Base-by-base conservation (phyloP, 2,329 filamentous ascomycete species). In the Trichoderma atroviride region DNA sequence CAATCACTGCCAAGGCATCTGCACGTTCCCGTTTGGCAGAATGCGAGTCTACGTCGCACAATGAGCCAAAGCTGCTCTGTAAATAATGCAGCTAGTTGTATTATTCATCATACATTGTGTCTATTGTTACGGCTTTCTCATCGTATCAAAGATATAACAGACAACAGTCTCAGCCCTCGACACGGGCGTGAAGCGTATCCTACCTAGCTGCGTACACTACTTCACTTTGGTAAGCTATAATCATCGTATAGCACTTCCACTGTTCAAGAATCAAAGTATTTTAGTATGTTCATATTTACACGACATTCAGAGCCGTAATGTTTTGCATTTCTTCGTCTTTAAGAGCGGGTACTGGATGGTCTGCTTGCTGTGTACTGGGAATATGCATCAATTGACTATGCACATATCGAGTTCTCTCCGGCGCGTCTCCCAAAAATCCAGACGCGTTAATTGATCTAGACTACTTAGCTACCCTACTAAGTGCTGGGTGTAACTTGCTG, bases 381-480 rank as follows among this genome's bases (percentile, higher is more conserved):
- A 27, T 61, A 68, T 68, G 65, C 65, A 68, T 43, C 47, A 60
- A 61, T 59, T 58, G 55, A 27, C n/a, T 62, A 69, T 65, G 67
- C 60, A 58, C 22, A 13, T 69, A 69, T 14, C 57, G 64, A 60
- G 58, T 31, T 31, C n/a, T 5, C 5, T 33, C 69, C 70, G 72
- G 74, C 77, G 75, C 77, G 74, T 78, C 74, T 78, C 71, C 72
- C 68, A 27, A 22, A 62, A 47, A 40, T 56, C 31, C 35, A 55
- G 72, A 74, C 78, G 77, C 77, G 78, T 79, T 68, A 70, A 70
- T 70, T 68, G 69, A 70, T 70, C 35, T 43, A 40, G 55, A 33
- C 31, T 43, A 56, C 53, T 47, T 31, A 68, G 47, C 31, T 63
- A 68, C 53, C 66, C 57, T 62, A 27, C 27, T 55, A 47, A 43